Base-by-base conservation (phyloP, 495 filamentous ascomycete species). In the Tuber brumale region DNA sequence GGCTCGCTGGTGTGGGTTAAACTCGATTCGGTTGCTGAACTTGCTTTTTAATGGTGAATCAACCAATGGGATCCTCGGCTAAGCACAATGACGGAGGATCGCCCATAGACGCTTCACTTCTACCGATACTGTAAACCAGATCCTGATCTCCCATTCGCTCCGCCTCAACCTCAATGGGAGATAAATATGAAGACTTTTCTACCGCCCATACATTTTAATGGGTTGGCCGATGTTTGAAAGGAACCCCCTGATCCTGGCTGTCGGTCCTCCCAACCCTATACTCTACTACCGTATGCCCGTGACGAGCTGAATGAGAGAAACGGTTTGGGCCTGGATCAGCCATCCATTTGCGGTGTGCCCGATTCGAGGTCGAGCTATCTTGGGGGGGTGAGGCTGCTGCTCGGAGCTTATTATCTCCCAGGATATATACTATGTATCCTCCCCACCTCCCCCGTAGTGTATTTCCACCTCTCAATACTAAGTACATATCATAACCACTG, bases 401-500 rank as follows among this genome's bases (percentile, higher is more conserved):
- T 31, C 27, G 14, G 31, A 18, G 27, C 16, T 57, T 57, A 35
- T 16, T 12, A 27, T 66, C 57, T 27, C 27, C 4, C 57, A 66
- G 31, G 57, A 66, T 66, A 66, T 66, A 66, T 66, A 75, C 70
- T 46, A 14, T n/a, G 39, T 57, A 42, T 46, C 71, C 37, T 42
- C 44, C 39, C 46, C 16, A 48, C 44, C 39, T 35, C 77, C 45
- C 44, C 42, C 31, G 35, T 39, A 72, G 27, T 46, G n/a, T 46
- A 44, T 44, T 71, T 48, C 69, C 10, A 35, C 57, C 57, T 31
- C 57, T 16, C 16, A 0, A 46, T 16, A 46, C 18, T 42, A 27
- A n/a, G n/a, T n/a, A n/a, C n/a, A 12, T 57, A 57, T 12, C n/a
- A 61, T 77, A 16, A 39, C 70, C 75, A 70, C 44, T 44, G 44